Base-by-base conservation (phyloP, 176 grass and related monocot species). In the Pontederia paniculata region DNA sequence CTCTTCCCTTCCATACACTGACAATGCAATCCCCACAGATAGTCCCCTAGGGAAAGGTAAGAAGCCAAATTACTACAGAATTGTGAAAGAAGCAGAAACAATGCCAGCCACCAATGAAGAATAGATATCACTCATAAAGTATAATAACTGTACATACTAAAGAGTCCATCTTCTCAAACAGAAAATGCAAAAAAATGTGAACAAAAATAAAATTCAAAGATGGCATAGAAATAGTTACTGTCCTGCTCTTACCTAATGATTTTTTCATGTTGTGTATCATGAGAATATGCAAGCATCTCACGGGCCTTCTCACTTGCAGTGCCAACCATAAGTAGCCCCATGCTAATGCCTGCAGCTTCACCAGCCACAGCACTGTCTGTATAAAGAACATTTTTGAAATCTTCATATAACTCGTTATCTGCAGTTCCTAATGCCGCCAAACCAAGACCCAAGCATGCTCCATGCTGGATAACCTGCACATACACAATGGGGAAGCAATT, bases 231-330 rank as follows among this genome's bases (percentile, higher is more conserved):
- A 9, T 14, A 59, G 7, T 17, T 21, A 17, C 41, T 41, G 56
- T 0, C 17, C 44, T 11, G 42, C 10, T 23, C 56, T 69, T 72
- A 91, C 93, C 93, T 87, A 57, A 98, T 98, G 72, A 98, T 98
- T 28, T 98, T 98, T 68, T 98, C 93, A 81, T 98, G 93, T 42
- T 98, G 93, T 52, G 93, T 98, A 71, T 98, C 93, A 72, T 98
- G 93, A 52, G 93, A 80, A 70, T 98, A 98, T 54, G 87, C 69
- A 61, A 98, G 93, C 93, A 98, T 98, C 69, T 98, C 87, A 45
- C 57, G 72, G 22, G 93, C 83, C 75, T 91, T 98, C 53, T 85
- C 93, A 1, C 87, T 91, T 62, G 74, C 86, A 21, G 93, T 91
- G 46, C 93, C 93, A 60, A 90, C 93, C 87, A 98, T 91, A 54